phyloP scores from a whole-genome alignment of 768 basidiomycete genomes.

The Podaxis sp. region DNA sequence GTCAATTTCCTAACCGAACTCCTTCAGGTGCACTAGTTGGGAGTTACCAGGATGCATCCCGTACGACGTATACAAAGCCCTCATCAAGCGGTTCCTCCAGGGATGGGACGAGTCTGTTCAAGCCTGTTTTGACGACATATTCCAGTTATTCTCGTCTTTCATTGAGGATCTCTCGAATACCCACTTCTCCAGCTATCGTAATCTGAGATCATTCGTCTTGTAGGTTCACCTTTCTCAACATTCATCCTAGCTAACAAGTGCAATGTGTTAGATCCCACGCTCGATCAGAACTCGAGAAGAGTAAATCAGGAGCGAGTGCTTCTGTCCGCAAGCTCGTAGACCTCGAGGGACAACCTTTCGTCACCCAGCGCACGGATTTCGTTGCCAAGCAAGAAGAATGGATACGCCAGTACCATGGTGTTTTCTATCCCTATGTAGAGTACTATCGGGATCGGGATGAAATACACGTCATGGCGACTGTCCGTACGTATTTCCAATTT shows the following conservation, averaged over 20 bases:
- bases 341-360: constrained; percentile 39
- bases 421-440: not conserved
- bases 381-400: constrained; percentile 22
- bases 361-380: constrained; percentile 31
- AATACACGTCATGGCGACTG: constrained; percentile 51
- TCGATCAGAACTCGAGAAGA: not conserved
- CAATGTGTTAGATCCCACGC: not conserved
- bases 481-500: constrained; percentile 56
- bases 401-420: constrained; percentile 15
- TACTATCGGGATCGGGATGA: constrained; percentile 34
- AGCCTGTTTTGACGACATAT: constrained; percentile 15
- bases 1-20: not conserved
- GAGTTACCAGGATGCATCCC: constrained; percentile 17
- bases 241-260: not conserved
- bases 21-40: constrained; percentile 14
- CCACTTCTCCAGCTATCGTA: constrained; percentile 13
- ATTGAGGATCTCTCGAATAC: constrained; percentile 9
- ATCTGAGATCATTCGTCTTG: constrained; percentile 13
- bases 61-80: constrained; percentile 16
- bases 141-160: not conserved
- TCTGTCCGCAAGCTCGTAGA: constrained; percentile 32
- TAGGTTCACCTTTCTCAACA: constrained; percentile 4
- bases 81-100: constrained; percentile 17
- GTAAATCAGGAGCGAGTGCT: not conserved
- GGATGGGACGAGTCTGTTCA: constrained; percentile 15